Evolutionary conservation across 2,329 filamentous ascomycete genomes (phyloP).

Genomic region (Mollisiaceae sp.): DNA sequence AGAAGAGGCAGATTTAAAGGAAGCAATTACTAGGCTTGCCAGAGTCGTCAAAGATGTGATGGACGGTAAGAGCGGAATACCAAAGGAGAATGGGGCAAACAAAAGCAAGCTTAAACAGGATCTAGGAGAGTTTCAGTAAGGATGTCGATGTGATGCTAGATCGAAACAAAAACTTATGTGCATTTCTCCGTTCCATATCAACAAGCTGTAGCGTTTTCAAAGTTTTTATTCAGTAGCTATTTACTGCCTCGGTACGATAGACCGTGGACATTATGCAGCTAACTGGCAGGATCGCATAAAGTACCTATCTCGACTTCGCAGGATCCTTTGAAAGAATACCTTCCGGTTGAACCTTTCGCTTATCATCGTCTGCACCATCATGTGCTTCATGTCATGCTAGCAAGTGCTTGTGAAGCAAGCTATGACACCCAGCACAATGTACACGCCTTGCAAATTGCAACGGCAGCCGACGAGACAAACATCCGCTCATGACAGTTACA

Average conservation of each 20-base stretch:
- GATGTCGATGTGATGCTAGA: neutral
- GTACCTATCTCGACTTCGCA: conserved; percentile 21
- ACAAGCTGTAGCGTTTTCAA: conserved; percentile 22
- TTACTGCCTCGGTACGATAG: conserved; percentile 14
- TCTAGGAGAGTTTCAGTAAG: conserved; percentile 32
- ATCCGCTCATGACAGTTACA: conserved; percentile 43
- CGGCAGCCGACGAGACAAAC: conserved; percentile 39
- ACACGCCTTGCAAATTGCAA: conserved; percentile 40
- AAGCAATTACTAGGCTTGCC: conserved; percentile 70
- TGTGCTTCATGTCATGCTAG: conserved; percentile 20
- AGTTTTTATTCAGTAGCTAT: conserved; percentile 35
- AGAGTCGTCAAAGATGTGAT: conserved; percentile 46
- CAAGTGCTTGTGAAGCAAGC: conserved; percentile 30
- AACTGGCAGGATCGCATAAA: conserved; percentile 18
- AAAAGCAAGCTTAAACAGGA: conserved; percentile 22
- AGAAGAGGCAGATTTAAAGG: conserved; percentile 65
- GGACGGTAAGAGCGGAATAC: conserved; percentile 14
- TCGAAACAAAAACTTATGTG: neutral
- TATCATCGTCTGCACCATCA: conserved; percentile 21
- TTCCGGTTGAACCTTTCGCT: conserved; percentile 17
- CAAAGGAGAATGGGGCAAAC: conserved; percentile 5
- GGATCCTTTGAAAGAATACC: conserved; percentile 25
- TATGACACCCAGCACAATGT: conserved; percentile 36
- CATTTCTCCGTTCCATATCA: neutral
- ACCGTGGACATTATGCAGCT: conserved; percentile 18